Evolutionary conservation across 306 rosid species (phyloP).

Genomic region (Rubus parviflorus): DNA sequence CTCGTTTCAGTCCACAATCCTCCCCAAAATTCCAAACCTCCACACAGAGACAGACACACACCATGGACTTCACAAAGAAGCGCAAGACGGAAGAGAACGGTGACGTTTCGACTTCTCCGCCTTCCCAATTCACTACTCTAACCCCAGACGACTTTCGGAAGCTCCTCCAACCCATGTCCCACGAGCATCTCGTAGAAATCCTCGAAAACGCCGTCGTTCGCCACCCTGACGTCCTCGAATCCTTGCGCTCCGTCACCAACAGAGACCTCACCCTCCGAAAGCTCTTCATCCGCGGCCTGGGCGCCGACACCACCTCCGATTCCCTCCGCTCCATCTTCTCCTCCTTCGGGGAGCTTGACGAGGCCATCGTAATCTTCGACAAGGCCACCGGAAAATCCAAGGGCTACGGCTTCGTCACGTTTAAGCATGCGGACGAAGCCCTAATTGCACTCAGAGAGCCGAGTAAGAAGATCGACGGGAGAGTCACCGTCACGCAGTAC

Average conservation of each 20-base stretch:
- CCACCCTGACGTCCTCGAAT: constrained; percentile 55
- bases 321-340: constrained; percentile 65
- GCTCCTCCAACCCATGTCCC: constrained; percentile 53
- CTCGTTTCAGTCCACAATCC: not conserved
- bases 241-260: constrained; percentile 49
- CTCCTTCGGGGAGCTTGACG: constrained; percentile 60
- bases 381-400: constrained; percentile 65
- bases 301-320: constrained; percentile 67
- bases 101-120: not conserved
- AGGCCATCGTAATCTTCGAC: constrained; percentile 63
- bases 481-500: constrained; percentile 69
- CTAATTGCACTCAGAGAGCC: constrained; percentile 64
- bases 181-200: constrained; percentile 52
- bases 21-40: not conserved
- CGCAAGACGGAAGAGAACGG: constrained; percentile 66
- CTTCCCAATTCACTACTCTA: constrained; percentile 28
- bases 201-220: constrained; percentile 52
- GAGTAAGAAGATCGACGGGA: constrained; percentile 69
- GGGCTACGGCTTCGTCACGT: constrained; percentile 69
- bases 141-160: constrained; percentile 48
- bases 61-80: constrained; percentile 65
- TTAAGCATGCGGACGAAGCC: constrained; percentile 64
- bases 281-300: constrained; percentile 74
- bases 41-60: not conserved
- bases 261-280: constrained; percentile 62